Evolutionary conservation across 1,284 basidiomycete species (phyloP).

Genomic region (Sanghuangporus sanghuang): DNA sequence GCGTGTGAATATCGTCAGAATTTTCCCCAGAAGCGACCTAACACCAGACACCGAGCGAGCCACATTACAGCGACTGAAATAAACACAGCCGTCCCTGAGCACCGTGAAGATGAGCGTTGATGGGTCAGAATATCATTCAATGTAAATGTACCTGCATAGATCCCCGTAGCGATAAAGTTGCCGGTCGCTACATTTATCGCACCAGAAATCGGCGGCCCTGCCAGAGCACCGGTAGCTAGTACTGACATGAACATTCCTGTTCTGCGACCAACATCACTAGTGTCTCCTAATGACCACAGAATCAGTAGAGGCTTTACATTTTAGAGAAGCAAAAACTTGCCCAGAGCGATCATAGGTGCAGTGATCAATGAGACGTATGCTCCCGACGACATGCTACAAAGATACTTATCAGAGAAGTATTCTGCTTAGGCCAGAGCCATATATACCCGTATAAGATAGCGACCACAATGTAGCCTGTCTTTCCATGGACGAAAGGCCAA

Average conservation of each 20-base stretch:
- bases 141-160: constrained; percentile 26
- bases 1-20: constrained; percentile 22
- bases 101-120: background rate
- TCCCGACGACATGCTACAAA: constrained; percentile 20
- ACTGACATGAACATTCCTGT: constrained; percentile 29
- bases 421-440: background rate
- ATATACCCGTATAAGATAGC: constrained; percentile 25
- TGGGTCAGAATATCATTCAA: background rate
- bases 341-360: constrained; percentile 25
- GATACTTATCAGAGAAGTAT: background rate
- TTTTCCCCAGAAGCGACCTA: constrained; percentile 32
- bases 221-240: constrained; percentile 25
- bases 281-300: constrained; percentile 10
- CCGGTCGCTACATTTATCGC: constrained; percentile 25
- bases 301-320: background rate
- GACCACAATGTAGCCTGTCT: constrained; percentile 23
- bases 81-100: constrained; percentile 11
- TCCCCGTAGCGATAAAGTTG: constrained; percentile 25
- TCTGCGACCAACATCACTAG: constrained; percentile 26
- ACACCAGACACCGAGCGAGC: constrained; percentile 26
- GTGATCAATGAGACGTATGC: constrained; percentile 24
- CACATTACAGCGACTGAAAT: constrained; percentile 32
- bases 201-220: constrained; percentile 30
- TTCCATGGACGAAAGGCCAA: constrained; percentile 28
- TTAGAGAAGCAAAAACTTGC: constrained; percentile 9